Percentiles rank a stretch among this genome's conserved stretches.
Evolutionary conservation across 805 yeast species (phyloP).

Genomic region (Spathaspora boniae): DNA sequence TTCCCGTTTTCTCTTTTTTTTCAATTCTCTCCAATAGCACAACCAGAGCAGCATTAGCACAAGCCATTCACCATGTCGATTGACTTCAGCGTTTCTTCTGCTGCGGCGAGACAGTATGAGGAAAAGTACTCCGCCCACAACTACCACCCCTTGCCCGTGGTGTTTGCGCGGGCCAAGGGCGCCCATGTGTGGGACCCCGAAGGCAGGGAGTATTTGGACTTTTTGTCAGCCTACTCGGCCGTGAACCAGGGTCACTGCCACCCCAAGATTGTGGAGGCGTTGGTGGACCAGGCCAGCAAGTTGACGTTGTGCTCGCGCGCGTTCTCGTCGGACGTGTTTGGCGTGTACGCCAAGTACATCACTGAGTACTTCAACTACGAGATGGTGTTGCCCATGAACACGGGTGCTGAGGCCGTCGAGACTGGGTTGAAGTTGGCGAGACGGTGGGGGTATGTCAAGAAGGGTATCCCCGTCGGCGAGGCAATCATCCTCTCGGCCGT

Average conservation of each 20-base stretch:
- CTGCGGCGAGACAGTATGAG: conserved; percentile 66
- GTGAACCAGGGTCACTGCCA: conserved; percentile 98
- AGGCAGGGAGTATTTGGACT: conserved; percentile 90
- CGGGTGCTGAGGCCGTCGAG: conserved; percentile 99
- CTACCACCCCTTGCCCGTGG: conserved; percentile 96
- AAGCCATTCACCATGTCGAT: conserved; percentile 19
- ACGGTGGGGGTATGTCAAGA: conserved; percentile 93
- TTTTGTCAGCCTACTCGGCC: conserved; percentile 92
- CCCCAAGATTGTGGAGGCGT: conserved; percentile 83
- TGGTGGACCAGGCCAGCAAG: conserved; percentile 79
- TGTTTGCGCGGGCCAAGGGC: conserved; percentile 79
- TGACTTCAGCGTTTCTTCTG: conserved; percentile 55
- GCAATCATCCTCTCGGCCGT: conserved; percentile 86
- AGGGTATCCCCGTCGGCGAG: conserved; percentile 77
- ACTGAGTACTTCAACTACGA: conserved; percentile 90
- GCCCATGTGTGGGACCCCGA: conserved; percentile 99
- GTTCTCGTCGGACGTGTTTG: conserved; percentile 85
- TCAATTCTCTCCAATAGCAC: no score
- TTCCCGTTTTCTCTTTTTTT: no score
- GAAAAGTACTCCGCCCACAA: conserved; percentile 88
- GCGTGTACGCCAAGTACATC: conserved; percentile 79
- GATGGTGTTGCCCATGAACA: conserved; percentile 94
- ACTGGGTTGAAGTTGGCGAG: conserved; percentile 91
- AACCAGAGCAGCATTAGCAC: no score
- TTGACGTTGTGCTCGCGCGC: conserved; percentile 90